Base-by-base conservation (phyloP, 2,329 filamentous ascomycete genomes). In the Bimuria novae-zelandiae region DNA sequence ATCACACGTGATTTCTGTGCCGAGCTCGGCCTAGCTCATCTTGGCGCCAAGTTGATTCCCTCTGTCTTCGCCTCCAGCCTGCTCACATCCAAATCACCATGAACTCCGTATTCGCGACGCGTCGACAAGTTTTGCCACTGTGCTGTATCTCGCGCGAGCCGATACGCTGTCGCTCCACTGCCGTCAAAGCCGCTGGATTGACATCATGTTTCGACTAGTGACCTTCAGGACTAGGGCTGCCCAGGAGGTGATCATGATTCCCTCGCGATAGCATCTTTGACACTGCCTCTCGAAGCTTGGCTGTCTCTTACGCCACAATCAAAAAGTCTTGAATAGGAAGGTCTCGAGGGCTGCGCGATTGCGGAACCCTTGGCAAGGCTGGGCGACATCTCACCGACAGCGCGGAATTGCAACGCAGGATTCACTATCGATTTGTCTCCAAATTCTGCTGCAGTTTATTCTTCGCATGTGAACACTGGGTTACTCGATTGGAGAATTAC, bases 311-410 rank as follows among this genome's bases (percentile, higher is more conserved):
- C 16, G 30, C 21, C 14, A 8, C 30, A 46, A 21, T 37, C 22
- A 29, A 39, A 29, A 10, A 27, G 14, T 25, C 25, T 39, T 37
- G 23, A 47, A 39, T 19, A 47, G 44, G 44, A 47, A 47, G 44
- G 44, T 39, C 33, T 14, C 33, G 32, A n/a, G 35, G 29, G 22
- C 42, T 23, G 42, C 30, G 19, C 30, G 42, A 45, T 45, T 33
- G 44, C 44, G 44, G 44, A 21, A 37, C 33, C 10, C 59, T 59
- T 57, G 59, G 57, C 55, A 35, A 32, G 41, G 30, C 56, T 59
- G 51, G 56, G 56, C 54, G 39, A n/a, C 14, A 39, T 49, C 32
- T 25, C 36, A 33, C 49, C 45, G 35, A 36, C 30, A 36, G 43
- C 43, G 21, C 25, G 43, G 43, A 25, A 36, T 16, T 36, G 43